Percentiles rank a stretch among this genome's conserved stretches.
phyloP scores from a whole-genome alignment of 2,329 filamentous ascomycete genomes.

The Sclerotinia minor region DNA sequence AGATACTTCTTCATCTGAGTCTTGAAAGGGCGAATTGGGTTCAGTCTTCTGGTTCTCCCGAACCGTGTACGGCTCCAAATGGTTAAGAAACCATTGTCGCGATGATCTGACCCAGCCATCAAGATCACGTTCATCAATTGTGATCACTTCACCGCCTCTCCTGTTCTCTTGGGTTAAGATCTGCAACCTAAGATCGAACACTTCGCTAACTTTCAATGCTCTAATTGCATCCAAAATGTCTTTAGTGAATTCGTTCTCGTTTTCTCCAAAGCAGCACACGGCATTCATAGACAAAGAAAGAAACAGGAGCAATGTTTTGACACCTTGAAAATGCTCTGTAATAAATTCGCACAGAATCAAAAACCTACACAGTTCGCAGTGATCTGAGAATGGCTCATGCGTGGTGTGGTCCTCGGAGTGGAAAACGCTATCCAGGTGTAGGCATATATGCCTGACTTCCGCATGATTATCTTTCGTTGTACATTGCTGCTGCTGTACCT shows the following conservation, averaged over 20 bases:
- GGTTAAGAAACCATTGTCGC: background rate
- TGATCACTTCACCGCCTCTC: too few relatives aligned
- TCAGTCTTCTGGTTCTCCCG: background rate
- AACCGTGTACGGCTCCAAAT: background rate
- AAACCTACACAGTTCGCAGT: constrained; percentile 4
- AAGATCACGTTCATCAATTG: background rate
- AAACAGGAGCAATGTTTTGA: background rate
- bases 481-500: background rate
- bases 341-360: background rate
- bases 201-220: background rate
- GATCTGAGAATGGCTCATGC: background rate
- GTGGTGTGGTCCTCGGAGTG: background rate
- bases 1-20: too few relatives aligned
- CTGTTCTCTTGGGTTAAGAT: background rate
- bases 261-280: background rate
- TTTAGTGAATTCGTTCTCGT: background rate
- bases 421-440: background rate
- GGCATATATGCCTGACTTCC: constrained; percentile 1
- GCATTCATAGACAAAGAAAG: background rate
- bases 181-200: background rate
- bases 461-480: background rate
- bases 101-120: background rate
- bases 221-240: background rate
- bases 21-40: background rate
- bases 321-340: constrained; percentile 6